Evolutionary conservation across 148 eudicot genomes (phyloP), one percentile per base, ranked within the genome.

Genomic region (Chenopodium suecicum): DNA sequence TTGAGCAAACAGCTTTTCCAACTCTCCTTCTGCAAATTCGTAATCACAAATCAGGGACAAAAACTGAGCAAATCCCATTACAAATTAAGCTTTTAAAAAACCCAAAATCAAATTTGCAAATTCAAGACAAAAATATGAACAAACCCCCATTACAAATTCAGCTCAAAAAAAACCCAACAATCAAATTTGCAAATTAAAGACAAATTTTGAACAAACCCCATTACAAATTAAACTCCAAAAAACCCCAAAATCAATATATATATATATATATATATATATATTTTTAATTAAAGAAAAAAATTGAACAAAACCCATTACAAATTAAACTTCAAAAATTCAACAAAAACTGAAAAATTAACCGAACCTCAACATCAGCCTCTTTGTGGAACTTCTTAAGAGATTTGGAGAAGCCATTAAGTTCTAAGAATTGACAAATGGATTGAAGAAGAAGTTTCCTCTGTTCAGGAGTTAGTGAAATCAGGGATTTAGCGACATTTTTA

Each of bases 321-420:
- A 60, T 31, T 44, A 79, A 69, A 32, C 7, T 0, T 19, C 46
- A 62, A 80, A 74, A 37, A 23, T 5, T 41, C 0, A 78, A 31
- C 50, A 78, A 19, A 79, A 27, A 48, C 56, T 7, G 22, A 13
- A 41, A 58, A 23, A 63, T 22, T n/a, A 7, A 48, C n/a, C 68
- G 27, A 19, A 91, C 97, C 95, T 93, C 81, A 58, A 93, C 70
- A 71, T 89, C 79, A 41, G 94, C 92, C 80, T 91, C 95, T 29
- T 88, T 79, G 64, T 77, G 86, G 66, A 93, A 86, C 13, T 91
- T 86, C 66, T 91, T 90, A 60, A 91, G 90, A 47, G 92, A 82
- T 85, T 88, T 93, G 78, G 89, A 75, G 82, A 90, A 88, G 10
- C 90, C 90, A 75, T 85, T 89, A 47, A 29, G 72, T 22, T 91